Evolutionary conservation across 768 basidiomycete species (phyloP).

Genomic region (Dentipellis sp.): DNA sequence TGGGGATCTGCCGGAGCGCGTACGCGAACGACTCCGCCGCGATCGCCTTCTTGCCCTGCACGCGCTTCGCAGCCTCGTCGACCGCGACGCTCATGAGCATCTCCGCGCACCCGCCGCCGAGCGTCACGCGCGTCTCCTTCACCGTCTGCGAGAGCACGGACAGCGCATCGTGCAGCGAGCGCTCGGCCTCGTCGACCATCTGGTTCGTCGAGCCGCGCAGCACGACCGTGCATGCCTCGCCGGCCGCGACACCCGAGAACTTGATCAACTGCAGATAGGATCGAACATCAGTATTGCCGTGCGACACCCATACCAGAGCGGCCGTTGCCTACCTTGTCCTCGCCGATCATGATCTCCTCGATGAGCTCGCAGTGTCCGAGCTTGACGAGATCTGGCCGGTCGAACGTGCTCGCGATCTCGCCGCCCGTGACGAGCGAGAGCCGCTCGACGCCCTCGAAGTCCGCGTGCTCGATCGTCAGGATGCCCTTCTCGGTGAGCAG

Average conservation of each 20-base stretch:
- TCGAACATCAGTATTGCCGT: not conserved
- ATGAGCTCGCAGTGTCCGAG: conserved; percentile 91
- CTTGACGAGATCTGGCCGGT: conserved; percentile 84
- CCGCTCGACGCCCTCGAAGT: conserved; percentile 97
- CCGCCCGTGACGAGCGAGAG: conserved; percentile 95
- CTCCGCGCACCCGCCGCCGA: conserved; percentile 96
- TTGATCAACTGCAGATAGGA: conserved; percentile 74
- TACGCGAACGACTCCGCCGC: conserved; percentile 88
- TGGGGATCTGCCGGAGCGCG: conserved; percentile 91
- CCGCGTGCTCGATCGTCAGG: conserved; percentile 95
- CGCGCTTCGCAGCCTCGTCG: conserved; percentile 76
- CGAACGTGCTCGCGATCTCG: conserved; percentile 95
- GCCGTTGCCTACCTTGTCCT: conserved; percentile 74
- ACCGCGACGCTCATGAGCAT: conserved; percentile 96
- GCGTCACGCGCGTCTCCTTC: conserved; percentile 88
- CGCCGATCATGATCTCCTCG: conserved; percentile 98
- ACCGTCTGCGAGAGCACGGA: conserved; percentile 97
- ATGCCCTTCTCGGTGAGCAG: conserved; percentile 92
- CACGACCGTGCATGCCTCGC: conserved; percentile 96
- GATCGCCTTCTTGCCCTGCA: conserved; percentile 92
- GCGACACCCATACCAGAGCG: conserved; percentile 4
- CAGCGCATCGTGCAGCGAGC: conserved; percentile 94
- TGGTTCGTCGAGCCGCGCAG: conserved; percentile 95
- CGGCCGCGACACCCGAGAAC: conserved; percentile 97
- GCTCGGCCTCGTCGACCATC: conserved; percentile 99